Evolutionary conservation across 2,329 filamentous ascomycete species (phyloP), one percentile per base, ranked within the genome.

Genomic region (Chlorencoelia australis): DNA sequence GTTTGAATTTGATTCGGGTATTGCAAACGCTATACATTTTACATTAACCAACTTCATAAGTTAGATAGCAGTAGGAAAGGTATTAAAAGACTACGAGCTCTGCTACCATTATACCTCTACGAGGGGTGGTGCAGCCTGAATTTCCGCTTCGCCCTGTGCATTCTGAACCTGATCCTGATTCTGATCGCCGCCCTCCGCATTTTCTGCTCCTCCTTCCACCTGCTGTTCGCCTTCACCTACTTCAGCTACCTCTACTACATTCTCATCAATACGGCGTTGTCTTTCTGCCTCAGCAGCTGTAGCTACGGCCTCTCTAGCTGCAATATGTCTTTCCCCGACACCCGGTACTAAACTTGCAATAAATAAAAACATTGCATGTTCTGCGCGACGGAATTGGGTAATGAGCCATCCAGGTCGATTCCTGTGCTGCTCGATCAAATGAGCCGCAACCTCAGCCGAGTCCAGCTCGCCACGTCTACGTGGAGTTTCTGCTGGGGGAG

Each of bases 311-410:
- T 56, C 54, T 21, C 55, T 44, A 15, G 53, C 53, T 19, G 53
- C 52, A 36, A 81, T 79, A 43, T 81, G 76, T 32, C 74, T 62
- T 56, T 81, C 76, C 1, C 75, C 75, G 16, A 81, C 67, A 7
- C 76, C 76, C 1, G 76, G 76, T 2, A 75, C 73, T 42, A 81
- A 68, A 51, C 76, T 81, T 14, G 76, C 76, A 15, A 81, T 59
- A 49, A 81, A 80, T 16, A 81, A 60, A 11, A 80, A 64, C 0
- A 71, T 64, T 13, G 74, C 70, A 43, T 76, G 67, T 56, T 81
- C 75, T 5, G 73, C 49, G 8, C 72, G 61, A 39, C 74, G 63
- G 4, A 70, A 55, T 38, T 71, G 68, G 33, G 66, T 56, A 42
- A 66, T 51, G 4, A 74, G 47, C 67, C 71, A 68, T 30, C 62